Evolutionary conservation across 169 alveolate species (phyloP), one percentile per base, ranked within the genome.

Genomic region (Babesia gibsoni): DNA sequence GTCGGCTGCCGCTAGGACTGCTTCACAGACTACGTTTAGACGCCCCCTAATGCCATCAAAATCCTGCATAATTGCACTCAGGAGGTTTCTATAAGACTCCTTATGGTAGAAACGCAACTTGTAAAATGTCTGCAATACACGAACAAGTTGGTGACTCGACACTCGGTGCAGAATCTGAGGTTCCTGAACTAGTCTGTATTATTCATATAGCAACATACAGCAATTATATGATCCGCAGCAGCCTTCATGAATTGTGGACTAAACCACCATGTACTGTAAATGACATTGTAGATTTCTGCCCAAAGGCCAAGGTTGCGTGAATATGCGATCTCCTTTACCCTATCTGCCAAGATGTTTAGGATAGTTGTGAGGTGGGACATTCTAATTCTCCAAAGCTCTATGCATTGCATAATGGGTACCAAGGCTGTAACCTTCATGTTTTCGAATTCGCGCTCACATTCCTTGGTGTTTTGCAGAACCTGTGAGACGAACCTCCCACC

Each of bases 1-100:
- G 50, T 78, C 87, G 18, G 87, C 87, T 1, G 87, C 87, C 16
- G 87, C 87, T n/a, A 78, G 69, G 0, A 78, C 52, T 3, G 70
- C 74, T 66, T 78, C 81, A 42, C 61, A 78, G 7, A 78, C 43
- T 33, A 67, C 64, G 45, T 78, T 78, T 33, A 68, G 64, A 32
- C 66, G 63, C 36, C 57, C 48, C 22, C 32, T 46, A 7, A 78
- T 25, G 25, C 42, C 50, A 27, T 67, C 82, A 29, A 68, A 78
- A 35, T 67, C 82, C 25, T 53, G 46, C 45, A 52, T 25, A 30
- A 78, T 36, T 32, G 39, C 33, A 30, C 42, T 54, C 39, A 78
- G 25, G 52, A 78, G 37, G 23, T 50, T 23, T 72, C 53, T 43
- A 23, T 78, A 78, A 1, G 82, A 67, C 36, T 68, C 87, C 37